phyloP scores from a whole-genome alignment of 2,329 filamentous ascomycete species.

The Colletotrichum salicis region DNA sequence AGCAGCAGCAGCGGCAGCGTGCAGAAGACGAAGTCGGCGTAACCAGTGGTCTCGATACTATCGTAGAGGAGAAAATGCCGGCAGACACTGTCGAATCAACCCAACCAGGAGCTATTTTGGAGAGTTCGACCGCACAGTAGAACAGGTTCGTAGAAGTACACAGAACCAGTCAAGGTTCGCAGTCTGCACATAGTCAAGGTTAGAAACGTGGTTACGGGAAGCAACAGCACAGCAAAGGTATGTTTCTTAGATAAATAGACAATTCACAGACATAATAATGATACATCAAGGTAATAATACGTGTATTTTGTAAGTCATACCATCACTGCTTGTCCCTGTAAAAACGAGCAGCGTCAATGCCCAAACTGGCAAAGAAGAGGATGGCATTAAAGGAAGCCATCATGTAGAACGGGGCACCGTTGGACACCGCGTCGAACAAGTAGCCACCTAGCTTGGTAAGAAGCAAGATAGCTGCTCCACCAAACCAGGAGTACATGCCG shows the following conservation, averaged over 20 bases:
- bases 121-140: not conserved
- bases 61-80: not conserved
- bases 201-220: not conserved
- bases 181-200: not conserved
- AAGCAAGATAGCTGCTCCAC: constrained; percentile 88
- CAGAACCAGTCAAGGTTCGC: not conserved
- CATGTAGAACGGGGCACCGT: constrained; percentile 90
- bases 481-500: constrained; percentile 91
- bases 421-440: constrained; percentile 80
- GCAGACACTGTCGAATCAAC: not conserved
- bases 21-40: not conserved
- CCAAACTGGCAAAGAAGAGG: constrained; percentile 68
- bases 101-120: not conserved
- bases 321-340: constrained; percentile 41
- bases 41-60: not conserved
- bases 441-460: constrained; percentile 91
- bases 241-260: not conserved
- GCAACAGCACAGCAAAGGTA: not conserved
- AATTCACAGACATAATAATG: not conserved
- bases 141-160: not conserved
- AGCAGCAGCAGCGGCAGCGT: too few species aligned
- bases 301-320: not conserved
- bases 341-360: constrained; percentile 58
- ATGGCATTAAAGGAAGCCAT: constrained; percentile 89
- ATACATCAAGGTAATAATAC: not conserved